Base-by-base conservation (phyloP, 306 rosid genomes). In the Acacia acuminata region DNA sequence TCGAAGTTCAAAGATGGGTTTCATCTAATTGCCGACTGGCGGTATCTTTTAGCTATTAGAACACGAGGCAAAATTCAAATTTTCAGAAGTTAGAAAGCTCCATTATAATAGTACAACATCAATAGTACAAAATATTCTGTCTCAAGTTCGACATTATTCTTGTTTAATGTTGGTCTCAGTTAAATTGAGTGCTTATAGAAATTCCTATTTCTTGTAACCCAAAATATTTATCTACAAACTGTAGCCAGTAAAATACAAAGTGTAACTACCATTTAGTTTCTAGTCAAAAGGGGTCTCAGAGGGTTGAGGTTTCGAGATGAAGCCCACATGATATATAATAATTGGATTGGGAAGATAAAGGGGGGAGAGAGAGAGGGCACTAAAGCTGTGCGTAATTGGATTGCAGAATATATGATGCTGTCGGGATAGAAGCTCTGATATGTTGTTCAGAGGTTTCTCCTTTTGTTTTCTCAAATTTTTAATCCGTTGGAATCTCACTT, bases 371-470 rank as follows among this genome's bases (percentile, higher is more conserved):
- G 79, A 51, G 86, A 73, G 71, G 56, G 77, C 83, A 61, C 76
- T 44, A 36, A 79, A 81, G 64, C 43, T 82, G 73, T 63, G 74
- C 55, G 78, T 64, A 47, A 79, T 63, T 76, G 71, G 78, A 86
- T 40, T 72, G 45, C 77, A 73, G 77, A 85, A 85, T 84, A 68
- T 44, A 79, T 83, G 85, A 88, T 87, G 89, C 76, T 92, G 97
- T 87, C 88, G 91, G 94, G 88, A 90, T 81, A 73, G 92, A 92
- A 75, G 50, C 58, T 73, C 85, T 15, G 48, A 22, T 82, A 55
- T 72, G 76, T 74, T 77, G 80, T 66, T 76, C 66, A 78, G 86
- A 40, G 66, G 81, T 60, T 72, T 20, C 24, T 38, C 5, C 67
- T 82, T 67, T 36, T 53, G 61, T 19, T 66, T 75, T 40, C 66